Evolutionary conservation across 1,284 basidiomycete species (phyloP).

Genomic region (Ceratobasidium sp.): DNA sequence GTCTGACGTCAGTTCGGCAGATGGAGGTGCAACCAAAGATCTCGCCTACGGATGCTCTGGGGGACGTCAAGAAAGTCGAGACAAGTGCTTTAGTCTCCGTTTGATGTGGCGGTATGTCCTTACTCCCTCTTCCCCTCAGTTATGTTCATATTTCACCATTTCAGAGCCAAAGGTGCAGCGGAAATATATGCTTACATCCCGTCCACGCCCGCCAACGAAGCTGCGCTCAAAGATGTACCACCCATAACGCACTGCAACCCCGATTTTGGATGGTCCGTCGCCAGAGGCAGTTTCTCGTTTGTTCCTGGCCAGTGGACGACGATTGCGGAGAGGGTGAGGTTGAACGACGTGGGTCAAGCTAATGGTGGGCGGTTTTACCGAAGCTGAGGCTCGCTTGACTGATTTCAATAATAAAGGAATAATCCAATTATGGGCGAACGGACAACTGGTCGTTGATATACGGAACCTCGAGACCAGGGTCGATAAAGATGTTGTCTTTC

Average conservation of each 20-base stretch:
- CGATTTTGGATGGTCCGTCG: conserved; percentile 70
- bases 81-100: conserved; percentile 67
- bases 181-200: conserved; percentile 69
- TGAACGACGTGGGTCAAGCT: conserved; percentile 63
- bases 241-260: conserved; percentile 61
- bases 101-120: conserved; percentile 68
- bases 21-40: conserved; percentile 49
- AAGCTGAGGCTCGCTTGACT: neutral
- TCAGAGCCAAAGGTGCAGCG: conserved; percentile 58
- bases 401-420: conserved; percentile 57
- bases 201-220: conserved; percentile 57
- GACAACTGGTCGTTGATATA: conserved; percentile 61
- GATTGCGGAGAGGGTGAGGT: conserved; percentile 67
- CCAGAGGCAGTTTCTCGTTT: conserved; percentile 63
- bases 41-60: conserved; percentile 68
- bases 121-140: neutral
- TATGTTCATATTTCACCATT: neutral
- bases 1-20: neutral
- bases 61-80: conserved; percentile 64
- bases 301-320: conserved; percentile 63
- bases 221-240: conserved; percentile 60
- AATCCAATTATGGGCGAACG: conserved; percentile 67
- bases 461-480: conserved; percentile 60
- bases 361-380: conserved; percentile 46
- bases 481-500: conserved; percentile 56